These are phyloP conservation scores for Miamiensis avidus DNA, from an alignment of 169 alveolate species.

Conservation along the genomic window DNA sequence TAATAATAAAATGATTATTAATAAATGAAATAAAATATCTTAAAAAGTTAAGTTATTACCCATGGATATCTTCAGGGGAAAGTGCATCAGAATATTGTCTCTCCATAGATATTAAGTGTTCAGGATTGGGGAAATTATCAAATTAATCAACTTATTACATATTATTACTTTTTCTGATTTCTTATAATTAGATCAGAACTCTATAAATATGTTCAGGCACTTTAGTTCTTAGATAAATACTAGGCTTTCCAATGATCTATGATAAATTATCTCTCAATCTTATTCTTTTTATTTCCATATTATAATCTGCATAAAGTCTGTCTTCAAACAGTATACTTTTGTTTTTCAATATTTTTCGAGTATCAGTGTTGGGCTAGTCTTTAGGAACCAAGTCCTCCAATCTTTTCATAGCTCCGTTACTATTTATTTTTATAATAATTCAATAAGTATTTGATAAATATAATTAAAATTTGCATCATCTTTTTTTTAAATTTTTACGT, in stretches of 20 bases:
- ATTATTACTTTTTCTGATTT: conserved; percentile 58
- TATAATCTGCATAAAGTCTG: conserved; percentile 69
- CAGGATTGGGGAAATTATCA: conserved; percentile 70
- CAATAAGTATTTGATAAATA: too few species aligned
- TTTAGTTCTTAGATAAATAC: conserved; percentile 74
- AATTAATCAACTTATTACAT: conserved; percentile 49
- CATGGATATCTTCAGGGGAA: conserved; percentile 73
- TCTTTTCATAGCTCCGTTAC: conserved; percentile 53
- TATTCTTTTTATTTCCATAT: conserved; percentile 72
- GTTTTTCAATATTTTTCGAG: conserved; percentile 44
- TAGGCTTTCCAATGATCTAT: conserved; percentile 65
- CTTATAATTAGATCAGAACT: conserved; percentile 66
- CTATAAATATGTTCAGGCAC: conserved; percentile 76
- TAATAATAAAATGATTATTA: background rate
- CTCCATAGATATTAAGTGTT: conserved; percentile 63
- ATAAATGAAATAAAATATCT: too few species aligned
- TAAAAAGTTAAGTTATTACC: background rate
- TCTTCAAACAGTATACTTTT: conserved; percentile 65
- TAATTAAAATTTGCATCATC: too few species aligned
- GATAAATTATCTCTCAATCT: conserved; percentile 70
- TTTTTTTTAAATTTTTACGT: conserved; percentile 12
- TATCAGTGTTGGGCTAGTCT: conserved; percentile 20
- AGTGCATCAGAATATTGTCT: conserved; percentile 81
- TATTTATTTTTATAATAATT: too few species aligned
- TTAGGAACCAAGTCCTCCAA: conserved; percentile 30